These are phyloP conservation scores for Choricystis sp. DNA, from an alignment of 139 green algal genomes.

Conservation along the genomic window DNA sequence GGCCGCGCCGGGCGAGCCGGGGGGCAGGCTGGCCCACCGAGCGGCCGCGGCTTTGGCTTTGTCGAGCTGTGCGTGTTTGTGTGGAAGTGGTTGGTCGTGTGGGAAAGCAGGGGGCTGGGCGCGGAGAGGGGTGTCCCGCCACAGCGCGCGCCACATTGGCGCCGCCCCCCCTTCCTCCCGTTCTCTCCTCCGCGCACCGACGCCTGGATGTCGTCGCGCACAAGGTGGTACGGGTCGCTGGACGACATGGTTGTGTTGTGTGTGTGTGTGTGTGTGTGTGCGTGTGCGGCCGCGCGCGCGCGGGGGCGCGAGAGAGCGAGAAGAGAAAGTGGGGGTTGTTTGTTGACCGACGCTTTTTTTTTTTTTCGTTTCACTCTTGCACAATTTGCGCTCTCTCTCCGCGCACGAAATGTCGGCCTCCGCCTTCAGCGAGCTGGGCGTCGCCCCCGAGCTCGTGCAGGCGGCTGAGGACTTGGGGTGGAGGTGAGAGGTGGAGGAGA, in stretches of 20 bases:
- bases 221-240: neutral
- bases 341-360: neutral
- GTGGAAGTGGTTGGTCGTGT: too few species aligned
- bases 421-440: slow-evolving; percentile 55
- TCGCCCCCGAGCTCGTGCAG: slow-evolving; percentile 44
- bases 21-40: neutral
- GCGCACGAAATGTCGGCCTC: slow-evolving; percentile 13
- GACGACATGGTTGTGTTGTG: neutral
- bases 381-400: neutral
- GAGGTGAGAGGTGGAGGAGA: slow-evolving; percentile 12
- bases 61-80: neutral
- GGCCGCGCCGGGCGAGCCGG: too few species aligned
- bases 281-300: too few species aligned
- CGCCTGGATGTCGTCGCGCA: neutral
- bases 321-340: neutral
- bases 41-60: neutral
- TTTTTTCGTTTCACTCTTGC: neutral
- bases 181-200: neutral
- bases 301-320: too few species aligned
- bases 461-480: slow-evolving; percentile 53
- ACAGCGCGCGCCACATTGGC: too few species aligned
- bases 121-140: too few species aligned
- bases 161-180: too few species aligned
- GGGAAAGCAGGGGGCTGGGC: too few species aligned
- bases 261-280: neutral